phyloP scores from a whole-genome alignment of 108 stramenopile species.

The Pseudonitzschia delicatissima region DNA sequence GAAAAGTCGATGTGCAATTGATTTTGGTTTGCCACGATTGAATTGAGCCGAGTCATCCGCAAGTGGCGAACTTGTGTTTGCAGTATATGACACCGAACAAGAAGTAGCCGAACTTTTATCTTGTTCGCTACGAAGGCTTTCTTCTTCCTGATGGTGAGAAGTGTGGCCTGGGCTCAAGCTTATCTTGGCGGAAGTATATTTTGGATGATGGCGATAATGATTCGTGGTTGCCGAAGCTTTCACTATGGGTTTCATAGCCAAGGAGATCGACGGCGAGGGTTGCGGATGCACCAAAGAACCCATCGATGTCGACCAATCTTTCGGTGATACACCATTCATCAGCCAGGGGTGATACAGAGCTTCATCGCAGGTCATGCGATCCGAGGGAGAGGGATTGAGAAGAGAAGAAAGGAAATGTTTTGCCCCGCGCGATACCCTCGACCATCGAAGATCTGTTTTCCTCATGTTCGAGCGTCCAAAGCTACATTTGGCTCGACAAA shows the following conservation, averaged over 20 bases:
- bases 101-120: neutral
- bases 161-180: neutral
- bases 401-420: conserved; percentile 31
- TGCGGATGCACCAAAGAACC: neutral
- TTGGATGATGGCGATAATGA: neutral
- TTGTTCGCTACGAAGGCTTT: neutral
- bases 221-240: too few relatives aligned
- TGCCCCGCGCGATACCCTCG: conserved; percentile 16
- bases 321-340: neutral
- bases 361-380: conserved; percentile 26
- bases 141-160: neutral
- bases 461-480: conserved; percentile 10
- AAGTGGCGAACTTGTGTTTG: neutral
- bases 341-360: conserved; percentile 29
- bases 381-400: conserved; percentile 17
- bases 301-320: neutral
- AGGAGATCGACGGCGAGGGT: neutral
- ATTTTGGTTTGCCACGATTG: neutral
- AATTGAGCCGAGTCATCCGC: neutral
- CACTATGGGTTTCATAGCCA: neutral
- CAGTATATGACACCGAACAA: neutral
- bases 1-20: neutral
- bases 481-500: conserved; percentile 8
- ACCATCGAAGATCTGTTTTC: too few relatives aligned
- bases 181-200: too few relatives aligned